Conservation (phyloP, 2,329 filamentous ascomycete species). For the Chrysoporthe cubensis region DNA sequence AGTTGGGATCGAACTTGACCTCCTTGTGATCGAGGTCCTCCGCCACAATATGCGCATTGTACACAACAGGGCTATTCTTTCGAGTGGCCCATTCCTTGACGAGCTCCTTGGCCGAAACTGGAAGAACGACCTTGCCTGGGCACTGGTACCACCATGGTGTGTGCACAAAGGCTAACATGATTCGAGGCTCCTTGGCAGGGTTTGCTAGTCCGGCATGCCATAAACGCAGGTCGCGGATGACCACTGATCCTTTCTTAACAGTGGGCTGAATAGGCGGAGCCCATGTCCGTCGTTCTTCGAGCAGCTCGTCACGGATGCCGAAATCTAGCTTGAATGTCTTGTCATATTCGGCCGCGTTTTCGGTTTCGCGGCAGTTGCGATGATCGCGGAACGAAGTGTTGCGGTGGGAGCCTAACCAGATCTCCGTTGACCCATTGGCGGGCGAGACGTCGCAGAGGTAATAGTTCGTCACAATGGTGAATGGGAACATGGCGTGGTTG, state of each 20-base stretch:
- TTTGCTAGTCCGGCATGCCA: slow-evolving; percentile 58
- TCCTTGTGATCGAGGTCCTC: slow-evolving; percentile 32
- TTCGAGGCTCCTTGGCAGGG: slow-evolving; percentile 42
- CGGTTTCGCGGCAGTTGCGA: slow-evolving; percentile 18
- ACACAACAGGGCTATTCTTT: slow-evolving; percentile 16
- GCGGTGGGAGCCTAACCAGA: slow-evolving; percentile 55
- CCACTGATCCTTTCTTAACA: slow-evolving; percentile 48
- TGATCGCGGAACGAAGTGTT: slow-evolving; percentile 40
- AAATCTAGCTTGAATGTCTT: slow-evolving; percentile 16
- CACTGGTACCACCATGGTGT: slow-evolving; percentile 43
- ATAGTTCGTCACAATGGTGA: slow-evolving; percentile 51
- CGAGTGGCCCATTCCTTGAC: slow-evolving; percentile 15
- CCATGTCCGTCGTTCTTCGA: slow-evolving; percentile 38
- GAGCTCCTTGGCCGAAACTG: slow-evolving; percentile 14
- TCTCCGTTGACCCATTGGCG: slow-evolving; percentile 52
- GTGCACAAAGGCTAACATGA: slow-evolving; percentile 47
- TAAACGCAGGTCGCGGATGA: slow-evolving; percentile 51
- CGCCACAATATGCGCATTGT: slow-evolving; percentile 31
- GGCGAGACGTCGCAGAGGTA: slow-evolving; percentile 49
- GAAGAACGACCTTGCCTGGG: slow-evolving; percentile 24
- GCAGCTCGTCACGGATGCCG: slow-evolving; percentile 38
- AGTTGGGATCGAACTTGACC: slow-evolving; percentile 36
- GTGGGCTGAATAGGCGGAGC: slow-evolving; percentile 43
- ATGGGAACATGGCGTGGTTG: slow-evolving; percentile 52
- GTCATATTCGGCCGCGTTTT: neutral